A percentile compares a stretch with the other conserved stretches of the same genome.
phyloP scores from a whole-genome alignment of 2,329 filamentous ascomycete species.

The Didymella segeticola region DNA sequence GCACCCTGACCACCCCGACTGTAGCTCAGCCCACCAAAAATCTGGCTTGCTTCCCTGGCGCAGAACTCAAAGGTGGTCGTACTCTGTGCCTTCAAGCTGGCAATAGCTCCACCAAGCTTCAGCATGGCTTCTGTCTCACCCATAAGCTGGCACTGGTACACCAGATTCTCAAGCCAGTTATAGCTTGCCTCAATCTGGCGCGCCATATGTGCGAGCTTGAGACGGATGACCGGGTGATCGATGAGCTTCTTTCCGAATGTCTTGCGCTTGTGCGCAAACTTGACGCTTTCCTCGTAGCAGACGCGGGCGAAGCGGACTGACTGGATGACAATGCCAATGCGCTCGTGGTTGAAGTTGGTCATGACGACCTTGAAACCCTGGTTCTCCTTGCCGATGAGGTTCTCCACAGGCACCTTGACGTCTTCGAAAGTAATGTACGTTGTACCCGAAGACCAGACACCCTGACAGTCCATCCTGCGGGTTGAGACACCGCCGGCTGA shows the following conservation, averaged over 20 bases:
- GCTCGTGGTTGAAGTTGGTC: slow-evolving; percentile 99
- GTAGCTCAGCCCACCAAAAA: slow-evolving; percentile 94
- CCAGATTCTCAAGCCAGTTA: slow-evolving; percentile 93
- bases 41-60: slow-evolving; percentile 93
- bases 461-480: slow-evolving; percentile 90
- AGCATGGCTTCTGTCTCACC: slow-evolving; percentile 94
- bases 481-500: slow-evolving; percentile 84
- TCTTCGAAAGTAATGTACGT: slow-evolving; percentile 99
- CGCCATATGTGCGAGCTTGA: slow-evolving; percentile 98
- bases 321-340: slow-evolving; percentile 98
- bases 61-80: slow-evolving; percentile 98
- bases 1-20: slow-evolving; percentile 91
- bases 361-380: slow-evolving; percentile 99
- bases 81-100: slow-evolving; percentile 89
- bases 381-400: slow-evolving; percentile 96
- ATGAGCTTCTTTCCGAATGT: slow-evolving; percentile 98
- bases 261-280: slow-evolving; percentile 95
- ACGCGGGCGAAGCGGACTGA: slow-evolving; percentile 93
- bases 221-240: slow-evolving; percentile 94
- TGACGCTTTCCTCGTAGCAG: slow-evolving; percentile 95
- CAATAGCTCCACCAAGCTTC: slow-evolving; percentile 92
- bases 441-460: slow-evolving; percentile 92
- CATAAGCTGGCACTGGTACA: slow-evolving; percentile 94
- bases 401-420: slow-evolving; percentile 99
- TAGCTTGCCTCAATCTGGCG: slow-evolving; percentile 97